phyloP scores from a whole-genome alignment of 2,329 filamentous ascomycete species.

The Pseudohalonectria lignicola region DNA sequence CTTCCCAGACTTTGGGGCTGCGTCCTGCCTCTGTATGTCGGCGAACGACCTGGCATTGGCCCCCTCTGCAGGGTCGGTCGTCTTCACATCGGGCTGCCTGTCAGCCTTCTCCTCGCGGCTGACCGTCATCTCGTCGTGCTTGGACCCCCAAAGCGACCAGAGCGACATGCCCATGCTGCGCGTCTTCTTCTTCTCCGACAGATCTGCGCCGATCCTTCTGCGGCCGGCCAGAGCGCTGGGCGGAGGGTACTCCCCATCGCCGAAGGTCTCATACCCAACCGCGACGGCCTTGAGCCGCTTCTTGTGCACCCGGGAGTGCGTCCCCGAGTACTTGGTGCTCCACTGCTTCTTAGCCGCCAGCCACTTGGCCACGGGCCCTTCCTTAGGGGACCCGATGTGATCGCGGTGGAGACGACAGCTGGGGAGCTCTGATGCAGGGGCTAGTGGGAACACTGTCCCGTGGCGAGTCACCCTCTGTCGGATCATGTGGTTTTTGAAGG shows the following conservation, averaged over 20 bases:
- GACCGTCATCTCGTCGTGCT: conserved; percentile 71
- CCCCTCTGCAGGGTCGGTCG: conserved; percentile 27
- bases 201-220: conserved; percentile 32
- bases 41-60: conserved; percentile 28
- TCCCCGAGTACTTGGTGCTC: conserved; percentile 60
- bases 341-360: conserved; percentile 60
- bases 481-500: conserved; percentile 81
- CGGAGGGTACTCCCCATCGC: conserved; percentile 65
- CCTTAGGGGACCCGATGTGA: conserved; percentile 70
- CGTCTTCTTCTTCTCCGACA: conserved; percentile 42
- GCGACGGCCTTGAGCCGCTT: conserved; percentile 62
- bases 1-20: conserved; percentile 9
- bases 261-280: conserved; percentile 60
- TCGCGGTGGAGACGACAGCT: conserved; percentile 51
- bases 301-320: conserved; percentile 63
- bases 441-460: conserved; percentile 61
- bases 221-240: conserved; percentile 73
- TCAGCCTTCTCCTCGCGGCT: conserved; percentile 43
- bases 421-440: conserved; percentile 50
- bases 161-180: conserved; percentile 63
- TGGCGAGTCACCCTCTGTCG: conserved; percentile 74
- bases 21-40: conserved; percentile 27
- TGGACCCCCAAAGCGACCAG: conserved; percentile 83
- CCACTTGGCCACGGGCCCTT: conserved; percentile 74
- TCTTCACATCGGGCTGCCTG: conserved; percentile 19